Base-by-base conservation (phyloP, 2,329 filamentous ascomycete species). In the Basipetospora chlamydospora region DNA sequence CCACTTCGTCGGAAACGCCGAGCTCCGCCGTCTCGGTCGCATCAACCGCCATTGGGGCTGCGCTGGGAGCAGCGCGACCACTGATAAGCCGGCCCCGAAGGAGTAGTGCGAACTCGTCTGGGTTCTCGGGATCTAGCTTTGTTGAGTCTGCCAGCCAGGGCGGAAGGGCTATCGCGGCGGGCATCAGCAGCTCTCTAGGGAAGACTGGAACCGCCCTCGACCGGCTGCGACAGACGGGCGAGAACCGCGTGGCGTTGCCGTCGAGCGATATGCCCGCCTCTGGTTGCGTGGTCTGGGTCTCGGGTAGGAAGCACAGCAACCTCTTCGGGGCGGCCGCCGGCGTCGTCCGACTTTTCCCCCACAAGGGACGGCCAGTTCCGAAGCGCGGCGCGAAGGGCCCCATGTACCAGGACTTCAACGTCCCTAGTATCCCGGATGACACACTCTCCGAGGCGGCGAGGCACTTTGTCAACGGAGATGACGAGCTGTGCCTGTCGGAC, bases 161-260 rank as follows among this genome's bases (percentile, higher is more conserved):
- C 9, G 73, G 77, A 17, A 77, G 80, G 50, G 77, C 75, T 17
- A 68, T 87, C 38, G 80, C 79, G 38, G 77, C 76, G 34, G 79
- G 78, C 31, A 76, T 87, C 42, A 82, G 75, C 50, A 77, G 75
- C 50, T 84, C 80, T 4, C 68, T 85, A 20, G 78, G 76, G 28
- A 80, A 78, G 50, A 80, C 78, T n/a, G 79, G 77, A 39, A 74
- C 67, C 11, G 70, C 70, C 29, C 74, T 80, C 52, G 79, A 67
- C 45, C 73, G 80, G 44, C 68, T 86, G 40, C 75, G 80, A 32
- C 80, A 85, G 46, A 80, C 73, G 0, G 77, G 77, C 9, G 80
- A 85, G 50, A 85, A 83, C 53, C 73, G 83, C 43, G 69, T 86
- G 28, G 71, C 79, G 31, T 61, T 85, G 21, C 80, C 80, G 9